phyloP scores from a whole-genome alignment of 768 basidiomycete species.

The Russula brevipes region DNA sequence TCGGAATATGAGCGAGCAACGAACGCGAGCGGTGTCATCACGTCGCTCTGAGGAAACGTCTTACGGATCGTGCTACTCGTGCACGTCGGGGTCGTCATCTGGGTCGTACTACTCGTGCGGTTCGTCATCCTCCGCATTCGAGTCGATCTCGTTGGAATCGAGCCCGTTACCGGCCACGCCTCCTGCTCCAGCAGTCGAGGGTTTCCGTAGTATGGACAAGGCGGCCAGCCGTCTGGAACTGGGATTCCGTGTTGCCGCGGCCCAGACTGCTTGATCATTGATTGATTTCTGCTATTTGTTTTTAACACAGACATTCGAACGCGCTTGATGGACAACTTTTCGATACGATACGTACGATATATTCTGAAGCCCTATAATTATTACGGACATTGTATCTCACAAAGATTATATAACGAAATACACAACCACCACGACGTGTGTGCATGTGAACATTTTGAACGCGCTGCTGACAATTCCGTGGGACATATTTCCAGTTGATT shows the following conservation, averaged over 20 bases:
- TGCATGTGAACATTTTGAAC: too few relatives aligned
- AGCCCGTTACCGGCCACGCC: neutral
- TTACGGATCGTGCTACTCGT: neutral
- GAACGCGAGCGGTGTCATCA: rapidly evolving
- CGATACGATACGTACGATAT: neutral
- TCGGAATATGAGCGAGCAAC: neutral
- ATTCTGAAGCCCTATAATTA: neutral
- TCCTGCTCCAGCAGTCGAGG: slow-evolving; percentile 1
- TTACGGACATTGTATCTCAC: neutral
- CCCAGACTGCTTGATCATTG: neutral
- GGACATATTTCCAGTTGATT: too few relatives aligned
- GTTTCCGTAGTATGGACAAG: neutral
- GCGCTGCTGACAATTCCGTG: too few relatives aligned
- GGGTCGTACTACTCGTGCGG: neutral
- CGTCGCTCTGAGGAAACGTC: neutral
- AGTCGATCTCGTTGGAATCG: neutral
- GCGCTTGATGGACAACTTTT: slow-evolving; percentile 5
- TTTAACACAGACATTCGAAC: neutral
- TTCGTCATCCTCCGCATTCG: slow-evolving; percentile 7
- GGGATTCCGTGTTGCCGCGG: neutral
- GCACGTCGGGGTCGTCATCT: neutral
- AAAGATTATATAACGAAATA: too few relatives aligned
- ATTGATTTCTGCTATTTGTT: neutral
- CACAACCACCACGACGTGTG: too few relatives aligned
- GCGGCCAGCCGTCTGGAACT: neutral